These are phyloP conservation scores for Aspergillus fijiensis DNA, from an alignment of 2,329 filamentous ascomycete species.

Conservation along the genomic window DNA sequence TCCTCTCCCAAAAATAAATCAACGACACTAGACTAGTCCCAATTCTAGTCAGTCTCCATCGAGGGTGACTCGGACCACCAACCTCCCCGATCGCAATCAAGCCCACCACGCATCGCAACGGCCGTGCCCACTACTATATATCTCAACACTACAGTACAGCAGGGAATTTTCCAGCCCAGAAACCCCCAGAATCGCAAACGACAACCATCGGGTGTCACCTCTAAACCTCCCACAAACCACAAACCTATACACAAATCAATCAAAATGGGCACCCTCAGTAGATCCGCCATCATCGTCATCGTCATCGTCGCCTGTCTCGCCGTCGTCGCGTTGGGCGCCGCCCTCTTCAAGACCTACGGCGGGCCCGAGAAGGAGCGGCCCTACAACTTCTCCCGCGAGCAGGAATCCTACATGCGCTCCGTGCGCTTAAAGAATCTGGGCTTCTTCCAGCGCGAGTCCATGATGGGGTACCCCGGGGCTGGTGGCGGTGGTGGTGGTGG, in stretches of 20 bases:
- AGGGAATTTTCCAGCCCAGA: neutral
- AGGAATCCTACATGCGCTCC: slow-evolving; percentile 33
- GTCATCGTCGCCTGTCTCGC: slow-evolving; percentile 35
- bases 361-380: slow-evolving; percentile 22
- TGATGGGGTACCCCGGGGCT: neutral
- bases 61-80: neutral
- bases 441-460: slow-evolving; percentile 24
- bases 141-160: neutral
- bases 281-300: slow-evolving; percentile 30
- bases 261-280: slow-evolving; percentile 24
- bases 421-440: slow-evolving; percentile 30
- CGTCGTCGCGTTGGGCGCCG: slow-evolving; percentile 29
- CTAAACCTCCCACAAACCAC: neutral
- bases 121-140: neutral
- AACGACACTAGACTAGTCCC: neutral
- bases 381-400: slow-evolving; percentile 26
- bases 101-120: neutral
- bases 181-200: neutral
- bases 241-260: neutral
- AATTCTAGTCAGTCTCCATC: neutral
- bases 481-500: neutral
- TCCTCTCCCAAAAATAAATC: too few species aligned
- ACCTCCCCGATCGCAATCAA: neutral
- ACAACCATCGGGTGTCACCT: neutral
- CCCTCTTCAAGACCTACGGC: slow-evolving; percentile 26